Evolutionary conservation across 352 stramenopile genomes (phyloP), one percentile per base, ranked within the genome.

Genomic region (Globisporangium alternatum): DNA sequence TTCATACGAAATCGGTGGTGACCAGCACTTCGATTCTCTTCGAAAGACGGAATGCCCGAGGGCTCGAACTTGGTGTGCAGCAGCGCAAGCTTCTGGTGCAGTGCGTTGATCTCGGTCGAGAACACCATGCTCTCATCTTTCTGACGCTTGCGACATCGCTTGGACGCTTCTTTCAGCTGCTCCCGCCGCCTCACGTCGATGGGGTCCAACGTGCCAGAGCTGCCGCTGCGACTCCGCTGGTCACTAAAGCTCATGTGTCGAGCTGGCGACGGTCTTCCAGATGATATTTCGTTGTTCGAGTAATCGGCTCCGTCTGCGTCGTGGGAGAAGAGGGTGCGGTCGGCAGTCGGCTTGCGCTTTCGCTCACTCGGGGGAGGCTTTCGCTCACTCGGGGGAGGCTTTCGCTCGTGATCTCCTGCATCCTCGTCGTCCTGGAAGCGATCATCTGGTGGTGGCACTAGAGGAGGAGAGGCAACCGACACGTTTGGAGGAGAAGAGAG

Each of bases 121-220:
- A 75, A 77, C 21, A 78, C 59, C 25, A 66, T 66, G 0, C 58
- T 30, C n/a, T 90, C 77, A 13, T 71, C n/a, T 49, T 81, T 86
- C 37, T 83, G 81, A 17, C 78, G 80, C 61, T 86, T 89, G 22
- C 75, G 71, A 5, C 67, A 73, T 5, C 68, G 66, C 21, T 72
- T 61, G 19, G 68, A 71, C 0, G 59, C 62, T 17, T 65, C 53
- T 48, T 74, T 72, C 17, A 71, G 55, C 48, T 73, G 60, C 19
- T 53, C 58, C 5, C 51, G 28, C 19, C 51, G 51, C 19, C 30
- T 56, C 51, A 12, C 17, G 8, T 56, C 51, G 17, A 33, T 33
- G 51, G 19, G 51, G 6, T 56, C 30, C 17, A 43, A n/a, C 19
- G 51, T 4, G 3, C 30, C 19, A 12, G 51, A n/a, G 30, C 9